Evolutionary conservation across 2,329 filamentous ascomycete genomes (phyloP).

Genomic region (Penicillium sumatraense): DNA sequence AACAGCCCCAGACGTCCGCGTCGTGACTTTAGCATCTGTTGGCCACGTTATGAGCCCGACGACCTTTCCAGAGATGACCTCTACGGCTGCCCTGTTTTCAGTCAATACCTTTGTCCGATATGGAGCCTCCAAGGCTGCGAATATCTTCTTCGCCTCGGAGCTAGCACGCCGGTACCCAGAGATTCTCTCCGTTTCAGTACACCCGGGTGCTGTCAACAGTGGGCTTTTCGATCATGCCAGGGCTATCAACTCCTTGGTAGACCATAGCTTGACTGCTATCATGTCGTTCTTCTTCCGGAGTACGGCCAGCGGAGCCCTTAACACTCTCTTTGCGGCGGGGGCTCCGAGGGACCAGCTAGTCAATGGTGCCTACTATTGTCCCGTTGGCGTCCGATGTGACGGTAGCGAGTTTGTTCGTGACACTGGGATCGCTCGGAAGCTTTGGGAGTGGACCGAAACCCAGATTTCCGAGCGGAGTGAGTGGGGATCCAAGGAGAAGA

Average conservation of each 20-base stretch:
- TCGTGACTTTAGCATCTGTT: constrained; percentile 45
- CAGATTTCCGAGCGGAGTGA: constrained; percentile 30
- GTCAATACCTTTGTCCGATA: constrained; percentile 53
- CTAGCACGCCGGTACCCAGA: constrained; percentile 43
- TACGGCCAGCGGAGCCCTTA: constrained; percentile 43
- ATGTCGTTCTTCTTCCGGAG: constrained; percentile 35
- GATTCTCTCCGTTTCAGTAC: constrained; percentile 49
- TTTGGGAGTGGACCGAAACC: constrained; percentile 53
- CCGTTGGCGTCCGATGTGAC: constrained; percentile 40
- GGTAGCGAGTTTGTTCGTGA: constrained; percentile 38
- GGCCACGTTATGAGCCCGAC: constrained; percentile 41
- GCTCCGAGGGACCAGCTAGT: constrained; percentile 34
- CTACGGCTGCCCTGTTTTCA: constrained; percentile 37
- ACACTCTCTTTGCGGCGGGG: constrained; percentile 48
- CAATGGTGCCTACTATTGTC: constrained; percentile 49
- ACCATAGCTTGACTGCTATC: constrained; percentile 23
- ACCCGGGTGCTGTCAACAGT: constrained; percentile 54
- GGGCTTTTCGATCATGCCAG: constrained; percentile 43
- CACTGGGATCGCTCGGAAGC: constrained; percentile 34
- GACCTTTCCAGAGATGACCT: constrained; percentile 41
- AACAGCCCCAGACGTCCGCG: constrained; percentile 30
- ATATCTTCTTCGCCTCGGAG: constrained; percentile 51
- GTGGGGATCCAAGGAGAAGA: background rate
- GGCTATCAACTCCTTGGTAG: constrained; percentile 27
- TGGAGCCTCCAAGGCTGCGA: constrained; percentile 55